phyloP scores from a whole-genome alignment of 371 early-diverging fungal genomes.

The Actinomucor elegans region DNA sequence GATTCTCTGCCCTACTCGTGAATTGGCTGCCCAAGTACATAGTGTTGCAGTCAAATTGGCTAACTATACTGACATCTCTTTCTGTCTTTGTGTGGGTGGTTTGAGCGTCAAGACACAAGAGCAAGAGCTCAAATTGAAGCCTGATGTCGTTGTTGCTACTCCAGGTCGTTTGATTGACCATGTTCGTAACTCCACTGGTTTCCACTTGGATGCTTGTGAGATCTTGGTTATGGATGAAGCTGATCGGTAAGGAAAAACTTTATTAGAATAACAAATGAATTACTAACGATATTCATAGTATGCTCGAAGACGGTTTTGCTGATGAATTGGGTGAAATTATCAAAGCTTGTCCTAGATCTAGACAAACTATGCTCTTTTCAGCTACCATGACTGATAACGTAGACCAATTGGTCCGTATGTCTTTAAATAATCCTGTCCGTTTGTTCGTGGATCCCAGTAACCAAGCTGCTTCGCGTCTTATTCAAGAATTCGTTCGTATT shows the following conservation, averaged over 20 bases:
- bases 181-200: slow-evolving; percentile 88
- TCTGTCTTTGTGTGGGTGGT: slow-evolving; percentile 93
- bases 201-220: slow-evolving; percentile 89
- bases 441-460: slow-evolving; percentile 86
- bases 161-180: slow-evolving; percentile 99
- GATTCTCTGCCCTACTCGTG: slow-evolving; percentile 99
- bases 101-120: slow-evolving; percentile 91
- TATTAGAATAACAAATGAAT: too few species aligned
- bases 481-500: slow-evolving; percentile 97
- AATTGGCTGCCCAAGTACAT: slow-evolving; percentile 97
- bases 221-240: slow-evolving; percentile 99
- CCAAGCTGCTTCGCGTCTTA: slow-evolving; percentile 74
- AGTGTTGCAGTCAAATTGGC: slow-evolving; percentile 88
- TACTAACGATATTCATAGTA: too few species aligned
- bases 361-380: slow-evolving; percentile 99
- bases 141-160: slow-evolving; percentile 99
- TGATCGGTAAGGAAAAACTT: too few species aligned
- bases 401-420: slow-evolving; percentile 92
- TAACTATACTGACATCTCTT: slow-evolving; percentile 84
- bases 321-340: slow-evolving; percentile 97
- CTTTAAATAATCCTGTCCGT: slow-evolving; percentile 86
- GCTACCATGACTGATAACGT: slow-evolving; percentile 99
- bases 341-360: slow-evolving; percentile 81
- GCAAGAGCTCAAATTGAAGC: slow-evolving; percentile 84
- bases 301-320: slow-evolving; percentile 99